Percentiles rank a stretch among this genome's conserved stretches.
Conservation (phyloP, 768 basidiomycete genomes). For the Rickenella mellea region DNA sequence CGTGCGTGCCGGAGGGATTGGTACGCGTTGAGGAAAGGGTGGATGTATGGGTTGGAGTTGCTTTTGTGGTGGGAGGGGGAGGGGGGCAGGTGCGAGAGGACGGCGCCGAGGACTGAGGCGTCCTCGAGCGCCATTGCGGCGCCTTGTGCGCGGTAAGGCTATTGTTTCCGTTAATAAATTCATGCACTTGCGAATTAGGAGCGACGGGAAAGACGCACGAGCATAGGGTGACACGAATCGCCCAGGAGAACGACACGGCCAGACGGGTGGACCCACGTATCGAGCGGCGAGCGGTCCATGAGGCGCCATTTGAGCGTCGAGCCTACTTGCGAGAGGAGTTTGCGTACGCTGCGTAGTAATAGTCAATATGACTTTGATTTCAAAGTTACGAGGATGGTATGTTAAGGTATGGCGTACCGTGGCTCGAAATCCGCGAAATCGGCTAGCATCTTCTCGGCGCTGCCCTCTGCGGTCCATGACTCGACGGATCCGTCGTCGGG, state of each 20-base stretch:
- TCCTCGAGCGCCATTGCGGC: constrained; percentile 22
- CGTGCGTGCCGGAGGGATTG: constrained; percentile 16
- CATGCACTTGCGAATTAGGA: neutral
- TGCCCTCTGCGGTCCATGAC: constrained; percentile 15
- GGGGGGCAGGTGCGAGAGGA: constrained; percentile 18
- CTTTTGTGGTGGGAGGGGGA: too few relatives aligned
- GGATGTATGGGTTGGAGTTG: too few relatives aligned
- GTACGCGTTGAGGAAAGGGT: constrained; percentile 18
- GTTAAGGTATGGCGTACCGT: constrained; percentile 6
- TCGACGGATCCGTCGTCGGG: constrained; percentile 10
- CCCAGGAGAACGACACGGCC: constrained; percentile 15
- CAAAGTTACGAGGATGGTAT: neutral
- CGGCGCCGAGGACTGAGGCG: constrained; percentile 18
- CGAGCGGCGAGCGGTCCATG: constrained; percentile 16
- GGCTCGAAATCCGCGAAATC: constrained; percentile 19
- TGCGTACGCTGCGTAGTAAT: constrained; percentile 7
- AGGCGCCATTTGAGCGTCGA: constrained; percentile 16
- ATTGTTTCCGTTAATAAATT: neutral
- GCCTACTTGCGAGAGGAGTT: constrained; percentile 13
- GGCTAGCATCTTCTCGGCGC: constrained; percentile 15
- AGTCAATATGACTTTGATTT: neutral
- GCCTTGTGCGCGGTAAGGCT: constrained; percentile 20
- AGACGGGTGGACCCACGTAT: constrained; percentile 14
- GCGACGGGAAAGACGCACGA: constrained; percentile 4
- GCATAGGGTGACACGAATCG: constrained; percentile 20